A percentile compares a stretch with the other conserved stretches of the same genome.
phyloP scores from a whole-genome alignment of 2,329 filamentous ascomycete genomes.

The Aspergillus pseudotamarii region DNA sequence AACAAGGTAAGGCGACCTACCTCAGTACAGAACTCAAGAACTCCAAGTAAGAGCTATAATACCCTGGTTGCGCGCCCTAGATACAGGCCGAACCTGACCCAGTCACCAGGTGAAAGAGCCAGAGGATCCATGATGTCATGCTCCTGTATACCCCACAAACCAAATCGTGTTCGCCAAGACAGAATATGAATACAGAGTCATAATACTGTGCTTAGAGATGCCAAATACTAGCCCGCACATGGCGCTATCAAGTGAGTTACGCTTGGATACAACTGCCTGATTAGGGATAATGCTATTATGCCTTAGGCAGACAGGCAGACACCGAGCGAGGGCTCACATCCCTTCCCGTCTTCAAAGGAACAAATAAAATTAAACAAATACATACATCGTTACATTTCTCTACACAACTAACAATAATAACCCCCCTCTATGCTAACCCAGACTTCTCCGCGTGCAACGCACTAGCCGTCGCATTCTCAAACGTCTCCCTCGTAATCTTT shows the following conservation, averaged over 20 bases:
- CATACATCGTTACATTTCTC: not conserved
- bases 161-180: not conserved
- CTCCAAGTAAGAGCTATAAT: no score
- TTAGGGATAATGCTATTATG: not conserved
- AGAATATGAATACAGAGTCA: not conserved
- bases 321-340: no score
- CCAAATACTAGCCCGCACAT: not conserved
- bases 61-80: no score
- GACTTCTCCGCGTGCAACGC: not conserved
- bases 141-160: no score
- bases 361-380: not conserved
- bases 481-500: constrained; percentile 2
- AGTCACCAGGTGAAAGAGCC: no score
- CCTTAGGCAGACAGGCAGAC: not conserved
- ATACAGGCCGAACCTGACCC: no score
- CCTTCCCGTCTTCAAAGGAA: no score
- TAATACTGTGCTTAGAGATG: not conserved
- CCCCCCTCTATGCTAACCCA: not conserved
- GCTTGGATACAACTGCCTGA: not conserved
- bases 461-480: not conserved
- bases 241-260: no score
- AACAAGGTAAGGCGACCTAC: no score
- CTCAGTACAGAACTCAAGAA: no score
- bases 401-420: not conserved
- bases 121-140: not conserved